Percentiles rank a stretch among this genome's conserved stretches.
Conservation (phyloP, 441 rosid species). For the Omphalea diandra region DNA sequence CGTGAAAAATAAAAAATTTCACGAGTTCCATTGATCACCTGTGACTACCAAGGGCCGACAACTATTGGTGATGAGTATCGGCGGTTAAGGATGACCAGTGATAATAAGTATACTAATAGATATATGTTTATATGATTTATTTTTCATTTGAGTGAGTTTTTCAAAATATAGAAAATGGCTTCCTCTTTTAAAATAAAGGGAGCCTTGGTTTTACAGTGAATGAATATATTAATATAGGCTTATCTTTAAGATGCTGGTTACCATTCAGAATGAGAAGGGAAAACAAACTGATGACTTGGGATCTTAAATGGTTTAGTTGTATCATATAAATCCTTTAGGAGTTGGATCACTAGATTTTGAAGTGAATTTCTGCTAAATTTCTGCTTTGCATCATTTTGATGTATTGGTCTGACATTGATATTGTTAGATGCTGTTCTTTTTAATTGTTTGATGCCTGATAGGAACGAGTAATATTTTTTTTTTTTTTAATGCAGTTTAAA, state of each 20-base stretch:
- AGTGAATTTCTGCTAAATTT: not conserved
- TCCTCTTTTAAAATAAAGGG: no score
- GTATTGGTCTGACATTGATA: conserved; percentile 2
- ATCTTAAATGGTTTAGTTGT: not conserved
- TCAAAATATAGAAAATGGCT: no score
- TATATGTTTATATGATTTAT: no score
- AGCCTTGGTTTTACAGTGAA: not conserved
- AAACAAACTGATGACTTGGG: not conserved
- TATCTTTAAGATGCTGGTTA: not conserved
- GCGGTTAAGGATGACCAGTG: no score
- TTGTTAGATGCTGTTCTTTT: conserved; percentile 3
- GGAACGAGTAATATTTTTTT: not conserved
- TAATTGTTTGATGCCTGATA: conserved; percentile 6
- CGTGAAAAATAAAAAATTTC: no score
- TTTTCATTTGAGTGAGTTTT: no score
- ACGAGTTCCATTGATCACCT: no score
- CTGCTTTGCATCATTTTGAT: not conserved
- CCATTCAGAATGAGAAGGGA: not conserved
- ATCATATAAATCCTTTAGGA: not conserved
- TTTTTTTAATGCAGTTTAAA: conserved; percentile 9
- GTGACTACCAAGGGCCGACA: no score
- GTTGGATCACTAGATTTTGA: not conserved
- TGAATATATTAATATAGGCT: not conserved
- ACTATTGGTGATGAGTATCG: no score
- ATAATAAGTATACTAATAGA: no score